Conservation (phyloP, 2,329 filamentous ascomycete species). For the Pseudogymnoascus sp. region DNA sequence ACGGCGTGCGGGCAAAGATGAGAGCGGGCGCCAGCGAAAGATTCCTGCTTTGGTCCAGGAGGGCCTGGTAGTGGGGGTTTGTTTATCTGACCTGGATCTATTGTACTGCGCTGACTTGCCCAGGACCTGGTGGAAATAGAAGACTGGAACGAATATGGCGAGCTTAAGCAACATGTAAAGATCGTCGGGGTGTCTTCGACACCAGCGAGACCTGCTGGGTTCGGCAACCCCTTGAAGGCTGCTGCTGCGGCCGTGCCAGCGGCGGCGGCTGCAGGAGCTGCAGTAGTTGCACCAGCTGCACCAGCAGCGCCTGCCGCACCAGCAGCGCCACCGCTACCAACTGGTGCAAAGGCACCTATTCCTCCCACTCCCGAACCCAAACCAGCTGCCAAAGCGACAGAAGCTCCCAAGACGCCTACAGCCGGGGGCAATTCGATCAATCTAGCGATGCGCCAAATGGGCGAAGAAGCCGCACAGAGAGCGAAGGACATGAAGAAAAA, state of each 20-base stretch:
- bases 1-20: constrained; percentile 68
- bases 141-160: constrained; percentile 98
- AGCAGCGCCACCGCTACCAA: constrained; percentile 17
- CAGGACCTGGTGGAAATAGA: constrained; percentile 91
- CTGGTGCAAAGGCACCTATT: constrained; percentile 7
- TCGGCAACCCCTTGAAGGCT: constrained; percentile 11
- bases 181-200: constrained; percentile 37
- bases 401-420: constrained; percentile 15
- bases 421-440: constrained; percentile 25
- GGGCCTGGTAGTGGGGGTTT: constrained; percentile 75
- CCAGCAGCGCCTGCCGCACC: constrained; percentile 19
- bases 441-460: constrained; percentile 47
- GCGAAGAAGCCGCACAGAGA: constrained; percentile 59
- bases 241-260: constrained; percentile 20
- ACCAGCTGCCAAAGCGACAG: constrained; percentile 17
- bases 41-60: constrained; percentile 84
- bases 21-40: constrained; percentile 58
- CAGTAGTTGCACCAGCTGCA: constrained; percentile 29
- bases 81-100: constrained; percentile 31
- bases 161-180: constrained; percentile 78
- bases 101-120: constrained; percentile 12
- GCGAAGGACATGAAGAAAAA: constrained; percentile 51
- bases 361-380: constrained; percentile 19
- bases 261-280: constrained; percentile 22
- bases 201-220: constrained; percentile 30